A percentile compares a stretch with the other conserved stretches of the same genome.
Conservation (phyloP, 108 stramenopile genomes). For the Cyclotella choctawhatcheeana region DNA sequence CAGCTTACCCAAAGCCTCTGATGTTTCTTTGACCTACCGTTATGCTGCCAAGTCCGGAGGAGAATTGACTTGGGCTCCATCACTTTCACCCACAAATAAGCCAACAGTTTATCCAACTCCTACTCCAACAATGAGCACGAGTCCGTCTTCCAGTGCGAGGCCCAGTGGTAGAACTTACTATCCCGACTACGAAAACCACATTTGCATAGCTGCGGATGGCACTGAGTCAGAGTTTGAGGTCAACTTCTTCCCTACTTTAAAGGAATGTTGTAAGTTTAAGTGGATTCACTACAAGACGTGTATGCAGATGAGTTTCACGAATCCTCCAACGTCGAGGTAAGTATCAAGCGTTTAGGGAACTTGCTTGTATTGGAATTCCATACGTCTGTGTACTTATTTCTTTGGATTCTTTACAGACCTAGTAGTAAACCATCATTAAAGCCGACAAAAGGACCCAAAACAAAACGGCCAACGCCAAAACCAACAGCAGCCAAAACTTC, state of each 20-base stretch:
- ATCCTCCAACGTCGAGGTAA: constrained; percentile 1
- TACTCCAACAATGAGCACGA: not conserved
- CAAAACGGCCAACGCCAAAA: not conserved
- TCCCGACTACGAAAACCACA: constrained; percentile 12
- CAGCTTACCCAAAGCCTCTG: not conserved
- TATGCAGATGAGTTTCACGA: constrained; percentile 15
- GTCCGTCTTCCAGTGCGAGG: not conserved
- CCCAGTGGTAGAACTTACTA: constrained; percentile 14
- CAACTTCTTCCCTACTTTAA: constrained; percentile 26
- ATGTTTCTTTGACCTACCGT: not conserved
- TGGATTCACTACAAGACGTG: constrained; percentile 31
- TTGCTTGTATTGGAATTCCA: not conserved
- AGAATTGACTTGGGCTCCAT: constrained; percentile 8
- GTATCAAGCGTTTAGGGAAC: too few relatives aligned
- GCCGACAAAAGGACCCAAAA: constrained; percentile 8
- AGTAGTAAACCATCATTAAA: not conserved
- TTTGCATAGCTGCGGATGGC: constrained; percentile 8
- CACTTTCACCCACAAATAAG: not conserved
- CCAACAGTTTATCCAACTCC: not conserved
- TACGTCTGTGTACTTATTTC: not conserved
- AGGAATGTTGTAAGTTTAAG: constrained; percentile 33
- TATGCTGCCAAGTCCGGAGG: constrained; percentile 8
- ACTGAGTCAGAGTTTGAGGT: constrained; percentile 13
- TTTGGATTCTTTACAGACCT: not conserved
- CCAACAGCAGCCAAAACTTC: not conserved